Conservation (phyloP, 345 rosid genomes). For the Eucalyptus curtisii region DNA sequence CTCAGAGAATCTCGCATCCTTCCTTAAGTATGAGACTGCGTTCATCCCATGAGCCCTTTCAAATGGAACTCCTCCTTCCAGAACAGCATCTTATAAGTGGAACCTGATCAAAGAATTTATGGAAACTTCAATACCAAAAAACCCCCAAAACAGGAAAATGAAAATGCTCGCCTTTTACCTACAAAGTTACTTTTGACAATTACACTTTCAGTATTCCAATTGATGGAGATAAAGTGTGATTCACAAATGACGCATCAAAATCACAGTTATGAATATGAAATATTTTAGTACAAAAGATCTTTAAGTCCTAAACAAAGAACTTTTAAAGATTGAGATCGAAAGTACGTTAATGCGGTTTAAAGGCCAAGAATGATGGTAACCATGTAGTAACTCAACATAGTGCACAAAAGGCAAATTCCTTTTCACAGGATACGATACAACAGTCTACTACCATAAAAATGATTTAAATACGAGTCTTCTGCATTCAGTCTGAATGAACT, state of each 20-base stretch:
- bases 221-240: not conserved
- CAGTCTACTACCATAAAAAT: not conserved
- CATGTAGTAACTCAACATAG: not conserved
- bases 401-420: not conserved
- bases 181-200: not conserved
- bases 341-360: not conserved
- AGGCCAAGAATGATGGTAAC: not conserved
- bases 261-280: not conserved
- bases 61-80: slow-evolving; percentile 33
- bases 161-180: not conserved
- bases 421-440: not conserved
- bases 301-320: not conserved
- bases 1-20: slow-evolving; percentile 16
- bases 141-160: not conserved
- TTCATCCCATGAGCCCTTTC: slow-evolving; percentile 16
- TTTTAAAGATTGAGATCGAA: not conserved
- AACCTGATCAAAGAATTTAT: not conserved
- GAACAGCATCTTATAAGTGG: slow-evolving; percentile 23
- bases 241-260: not conserved
- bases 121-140: not conserved
- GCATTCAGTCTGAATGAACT: not conserved
- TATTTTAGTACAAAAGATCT: not conserved
- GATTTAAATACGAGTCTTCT: not conserved
- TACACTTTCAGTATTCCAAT: not conserved
- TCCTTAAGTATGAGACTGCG: slow-evolving; percentile 1